phyloP scores from a whole-genome alignment of 148 eudicot species.

The Dianthus caryophyllus region DNA sequence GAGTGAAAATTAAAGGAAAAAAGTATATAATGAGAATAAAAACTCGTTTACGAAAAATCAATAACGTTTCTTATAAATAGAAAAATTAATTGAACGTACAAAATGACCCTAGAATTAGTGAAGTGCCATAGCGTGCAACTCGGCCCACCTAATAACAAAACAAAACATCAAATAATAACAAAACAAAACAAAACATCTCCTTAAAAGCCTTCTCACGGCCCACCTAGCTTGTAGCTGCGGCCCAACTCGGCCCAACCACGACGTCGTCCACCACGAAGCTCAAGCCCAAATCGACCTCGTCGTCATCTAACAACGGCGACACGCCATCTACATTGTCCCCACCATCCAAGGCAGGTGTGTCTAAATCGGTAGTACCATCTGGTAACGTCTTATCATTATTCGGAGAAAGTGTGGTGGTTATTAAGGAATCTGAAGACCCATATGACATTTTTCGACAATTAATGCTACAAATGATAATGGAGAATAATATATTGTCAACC shows the following conservation, averaged over 20 bases:
- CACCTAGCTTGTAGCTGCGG: conserved; percentile 33
- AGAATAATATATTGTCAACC: conserved; percentile 38
- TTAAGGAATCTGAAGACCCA: conserved; percentile 48
- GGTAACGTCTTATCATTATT: conserved; percentile 17
- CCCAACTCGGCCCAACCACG: conserved; percentile 12
- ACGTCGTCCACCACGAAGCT: conserved; percentile 27
- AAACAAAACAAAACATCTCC: conserved; percentile 18
- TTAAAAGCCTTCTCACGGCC: conserved; percentile 19
- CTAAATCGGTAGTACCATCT: not conserved
- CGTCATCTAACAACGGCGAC: conserved; percentile 7
- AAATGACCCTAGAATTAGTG: too few relatives aligned
- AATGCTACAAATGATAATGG: conserved; percentile 56
- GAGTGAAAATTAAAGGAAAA: too few relatives aligned
- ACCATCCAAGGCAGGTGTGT: not conserved
- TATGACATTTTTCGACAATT: conserved; percentile 50
- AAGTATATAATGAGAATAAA: too few relatives aligned
- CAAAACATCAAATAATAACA: too few relatives aligned
- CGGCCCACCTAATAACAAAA: too few relatives aligned
- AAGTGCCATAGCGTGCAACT: too few relatives aligned
- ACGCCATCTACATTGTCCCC: not conserved
- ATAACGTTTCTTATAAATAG: too few relatives aligned
- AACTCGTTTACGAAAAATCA: too few relatives aligned
- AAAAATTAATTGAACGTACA: too few relatives aligned
- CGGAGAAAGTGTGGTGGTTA: conserved; percentile 35
- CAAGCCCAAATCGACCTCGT: conserved; percentile 13